Base-by-base conservation (phyloP, 495 filamentous ascomycete genomes). In the Hypoxylon lienhwacheense region DNA sequence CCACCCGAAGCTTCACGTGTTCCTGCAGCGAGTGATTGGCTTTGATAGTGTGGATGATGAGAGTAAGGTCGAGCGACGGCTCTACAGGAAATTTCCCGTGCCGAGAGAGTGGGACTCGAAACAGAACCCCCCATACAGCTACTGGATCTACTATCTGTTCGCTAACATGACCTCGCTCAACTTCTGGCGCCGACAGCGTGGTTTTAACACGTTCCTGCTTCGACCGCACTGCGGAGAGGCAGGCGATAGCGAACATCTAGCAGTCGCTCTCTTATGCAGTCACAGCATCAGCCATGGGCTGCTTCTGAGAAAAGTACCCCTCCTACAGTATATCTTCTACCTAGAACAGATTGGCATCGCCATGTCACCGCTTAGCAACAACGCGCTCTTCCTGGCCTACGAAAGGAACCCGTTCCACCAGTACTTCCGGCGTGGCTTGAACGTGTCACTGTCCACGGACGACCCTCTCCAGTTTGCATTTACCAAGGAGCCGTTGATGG, bases 41-140 rank as follows among this genome's bases (percentile, higher is more conserved):
- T 91, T 98, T 63, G 93, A 98, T 66, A 95, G 89, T 70, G 93
- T 98, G 34, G 93, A 98, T 66, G 93, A 98, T 62, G 93, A 98
- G 71, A 97, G 91, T 76, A 98, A 98, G 73, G 77, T 87, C 7
- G 93, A 98, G 67, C 85, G 92, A 11, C 84, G 93, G 19, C 77
- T 96, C 10, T 96, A 90, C 68, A 85, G 83, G 55, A 98, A 98
- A 67, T 98, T 95, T 47, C 95, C 95, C 4, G 83, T 92, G 5
- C 91, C 93, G 1, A 86, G 80, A 37, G 81, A 84, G 44, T 98
- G 93, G 93, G 81, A 85, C 53, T 86, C 88, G 12, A 90, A 86
- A 63, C 90, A 97, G 65, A 97, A 98, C 67, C 95, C 93, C 17
- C 93, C 95, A 1, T 98, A 98, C 72, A 97, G 85, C 67, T 97